phyloP scores from a whole-genome alignment of 108 stramenopile genomes.

The Poteriospumella lacustris region DNA sequence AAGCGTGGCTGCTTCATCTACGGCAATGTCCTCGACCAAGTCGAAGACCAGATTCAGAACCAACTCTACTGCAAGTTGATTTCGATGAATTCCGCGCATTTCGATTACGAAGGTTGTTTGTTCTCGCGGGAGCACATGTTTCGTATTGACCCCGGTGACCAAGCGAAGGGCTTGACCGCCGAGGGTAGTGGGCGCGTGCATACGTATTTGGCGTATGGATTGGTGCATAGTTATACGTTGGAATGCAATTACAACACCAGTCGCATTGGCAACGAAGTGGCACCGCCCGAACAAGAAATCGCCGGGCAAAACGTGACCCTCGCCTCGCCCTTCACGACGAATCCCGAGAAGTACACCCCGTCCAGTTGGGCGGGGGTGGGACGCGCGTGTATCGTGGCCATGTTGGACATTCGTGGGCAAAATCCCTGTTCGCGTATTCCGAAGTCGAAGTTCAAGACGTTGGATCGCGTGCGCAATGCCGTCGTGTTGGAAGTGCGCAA shows the following conservation, averaged over 20 bases:
- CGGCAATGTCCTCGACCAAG: slow-evolving; percentile 51
- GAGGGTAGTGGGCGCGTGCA: slow-evolving; percentile 58
- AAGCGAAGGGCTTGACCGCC: slow-evolving; percentile 41
- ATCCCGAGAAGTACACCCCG: slow-evolving; percentile 27
- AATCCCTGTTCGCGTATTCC: slow-evolving; percentile 20
- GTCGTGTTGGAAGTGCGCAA: slow-evolving; percentile 16
- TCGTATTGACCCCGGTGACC: slow-evolving; percentile 50
- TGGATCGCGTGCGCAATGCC: slow-evolving; percentile 15
- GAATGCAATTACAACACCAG: slow-evolving; percentile 66
- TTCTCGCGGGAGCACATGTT: slow-evolving; percentile 58
- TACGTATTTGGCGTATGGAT: slow-evolving; percentile 42
- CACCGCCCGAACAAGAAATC: neutral
- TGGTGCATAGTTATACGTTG: slow-evolving; percentile 55
- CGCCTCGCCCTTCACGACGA: slow-evolving; percentile 14
- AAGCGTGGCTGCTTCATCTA: slow-evolving; percentile 65
- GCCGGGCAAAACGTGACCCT: neutral
- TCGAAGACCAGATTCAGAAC: slow-evolving; percentile 54
- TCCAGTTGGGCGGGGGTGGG: neutral
- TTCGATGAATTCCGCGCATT: slow-evolving; percentile 48
- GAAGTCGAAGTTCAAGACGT: slow-evolving; percentile 2
- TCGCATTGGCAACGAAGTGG: slow-evolving; percentile 17
- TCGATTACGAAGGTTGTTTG: slow-evolving; percentile 55
- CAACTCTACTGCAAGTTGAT: slow-evolving; percentile 50
- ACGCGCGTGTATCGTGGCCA: slow-evolving; percentile 14
- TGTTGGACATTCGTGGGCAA: slow-evolving; percentile 14